A percentile compares a stretch with the other conserved stretches of the same genome.
phyloP scores from a whole-genome alignment of 2,329 filamentous ascomycete genomes.

The Rhinocladiella mackenziei region DNA sequence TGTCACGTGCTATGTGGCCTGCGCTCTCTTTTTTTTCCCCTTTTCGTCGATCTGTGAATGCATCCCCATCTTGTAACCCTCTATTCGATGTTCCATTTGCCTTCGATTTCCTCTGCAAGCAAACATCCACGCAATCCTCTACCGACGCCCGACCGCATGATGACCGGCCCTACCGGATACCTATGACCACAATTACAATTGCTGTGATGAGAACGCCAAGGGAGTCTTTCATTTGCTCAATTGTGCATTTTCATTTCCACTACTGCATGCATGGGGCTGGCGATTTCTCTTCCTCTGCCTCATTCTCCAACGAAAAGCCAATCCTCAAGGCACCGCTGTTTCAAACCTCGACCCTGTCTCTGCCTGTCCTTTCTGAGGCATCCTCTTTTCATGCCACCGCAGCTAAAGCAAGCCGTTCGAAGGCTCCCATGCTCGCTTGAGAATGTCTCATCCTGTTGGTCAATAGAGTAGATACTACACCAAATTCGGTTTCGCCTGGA shows the following conservation, averaged over 20 bases:
- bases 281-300: slow-evolving; percentile 8
- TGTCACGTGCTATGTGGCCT: too few relatives aligned
- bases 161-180: neutral
- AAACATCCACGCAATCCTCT: too few relatives aligned
- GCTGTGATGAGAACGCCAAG: slow-evolving; percentile 7
- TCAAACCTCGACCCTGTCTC: slow-evolving; percentile 10
- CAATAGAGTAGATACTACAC: neutral
- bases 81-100: too few relatives aligned
- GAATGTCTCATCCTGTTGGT: too few relatives aligned
- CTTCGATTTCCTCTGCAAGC: too few relatives aligned
- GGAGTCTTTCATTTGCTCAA: slow-evolving; percentile 12
- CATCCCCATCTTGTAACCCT: too few relatives aligned
- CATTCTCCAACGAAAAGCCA: slow-evolving; percentile 6
- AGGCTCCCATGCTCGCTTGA: too few relatives aligned
- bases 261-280: slow-evolving; percentile 22
- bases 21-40: too few relatives aligned
- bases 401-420: slow-evolving; percentile 1
- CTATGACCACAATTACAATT: slow-evolving; percentile 5
- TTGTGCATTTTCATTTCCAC: slow-evolving; percentile 3
- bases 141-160: slow-evolving; percentile 11
- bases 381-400: slow-evolving; percentile 9
- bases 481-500: slow-evolving; percentile 3
- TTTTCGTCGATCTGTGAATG: too few relatives aligned
- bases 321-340: slow-evolving; percentile 15
- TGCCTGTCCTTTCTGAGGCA: slow-evolving; percentile 6